A percentile compares a stretch with the other conserved stretches of the same genome.
phyloP scores from a whole-genome alignment of 2,329 filamentous ascomycete genomes.

The Plectosphaerella cucumerina region DNA sequence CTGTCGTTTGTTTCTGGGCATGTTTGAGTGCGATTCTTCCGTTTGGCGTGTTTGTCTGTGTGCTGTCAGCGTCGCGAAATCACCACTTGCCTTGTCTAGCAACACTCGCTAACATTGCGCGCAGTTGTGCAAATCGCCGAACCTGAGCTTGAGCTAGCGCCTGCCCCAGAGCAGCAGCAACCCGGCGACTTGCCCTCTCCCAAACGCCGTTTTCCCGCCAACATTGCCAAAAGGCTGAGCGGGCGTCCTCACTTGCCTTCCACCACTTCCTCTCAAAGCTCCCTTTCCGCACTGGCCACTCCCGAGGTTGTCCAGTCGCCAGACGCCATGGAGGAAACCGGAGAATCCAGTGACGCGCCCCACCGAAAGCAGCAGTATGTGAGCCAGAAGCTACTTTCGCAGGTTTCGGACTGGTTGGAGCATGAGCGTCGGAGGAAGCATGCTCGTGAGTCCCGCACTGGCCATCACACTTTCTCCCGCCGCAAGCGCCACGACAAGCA shows the following conservation, averaged over 20 bases:
- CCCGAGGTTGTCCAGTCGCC: conserved; percentile 23
- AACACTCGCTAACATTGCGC: conserved; percentile 1
- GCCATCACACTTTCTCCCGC: conserved; percentile 30
- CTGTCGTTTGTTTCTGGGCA: conserved; percentile 15
- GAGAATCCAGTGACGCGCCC: not conserved
- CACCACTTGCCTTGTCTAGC: not conserved
- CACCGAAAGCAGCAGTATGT: conserved; percentile 31
- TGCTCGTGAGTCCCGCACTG: conserved; percentile 38
- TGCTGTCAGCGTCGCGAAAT: not conserved
- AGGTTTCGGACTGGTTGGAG: conserved; percentile 80
- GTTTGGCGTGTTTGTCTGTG: not conserved
- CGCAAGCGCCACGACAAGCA: conserved; percentile 29
- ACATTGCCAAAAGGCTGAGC: conserved; percentile 38
- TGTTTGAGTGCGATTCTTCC: not conserved
- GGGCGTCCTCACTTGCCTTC: conserved; percentile 25
- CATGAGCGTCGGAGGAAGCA: conserved; percentile 69
- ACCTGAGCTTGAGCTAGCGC: conserved; percentile 25
- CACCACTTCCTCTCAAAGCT: conserved; percentile 38
- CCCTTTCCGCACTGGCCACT: conserved; percentile 32
- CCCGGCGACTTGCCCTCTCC: conserved; percentile 7
- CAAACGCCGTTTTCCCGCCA: conserved; percentile 41
- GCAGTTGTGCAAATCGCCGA: conserved; percentile 57
- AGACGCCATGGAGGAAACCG: conserved; percentile 1
- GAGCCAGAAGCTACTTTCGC: conserved; percentile 60
- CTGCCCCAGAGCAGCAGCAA: conserved; percentile 26